A percentile compares a stretch with the other conserved stretches of the same genome.
These are phyloP conservation scores for Lyophyllum semitale DNA, from an alignment of 768 basidiomycete genomes.

Conservation along the genomic window DNA sequence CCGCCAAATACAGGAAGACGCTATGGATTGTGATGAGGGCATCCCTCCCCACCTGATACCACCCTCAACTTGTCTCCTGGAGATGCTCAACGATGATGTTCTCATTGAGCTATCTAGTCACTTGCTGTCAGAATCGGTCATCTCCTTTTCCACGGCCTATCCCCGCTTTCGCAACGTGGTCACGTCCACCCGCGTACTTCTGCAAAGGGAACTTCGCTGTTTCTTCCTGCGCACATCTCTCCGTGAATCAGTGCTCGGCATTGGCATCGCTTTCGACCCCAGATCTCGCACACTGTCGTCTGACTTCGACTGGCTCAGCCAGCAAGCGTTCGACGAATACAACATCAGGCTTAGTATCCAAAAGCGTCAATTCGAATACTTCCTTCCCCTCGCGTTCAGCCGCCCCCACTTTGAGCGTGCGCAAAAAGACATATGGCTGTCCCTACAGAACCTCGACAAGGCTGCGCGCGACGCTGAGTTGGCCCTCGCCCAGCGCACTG, in stretches of 20 bases:
- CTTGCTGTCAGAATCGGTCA: constrained; percentile 39
- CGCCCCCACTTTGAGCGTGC: constrained; percentile 38
- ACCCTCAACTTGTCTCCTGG: constrained; percentile 30
- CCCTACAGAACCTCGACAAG: constrained; percentile 31
- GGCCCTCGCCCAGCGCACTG: neutral
- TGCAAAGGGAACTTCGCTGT: constrained; percentile 43
- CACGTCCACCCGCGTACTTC: constrained; percentile 33
- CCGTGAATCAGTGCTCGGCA: constrained; percentile 40
- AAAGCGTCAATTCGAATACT: constrained; percentile 40
- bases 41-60: neutral
- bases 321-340: constrained; percentile 39
- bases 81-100: constrained; percentile 38
- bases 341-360: constrained; percentile 38
- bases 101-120: constrained; percentile 32
- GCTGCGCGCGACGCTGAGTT: constrained; percentile 30
- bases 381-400: constrained; percentile 47
- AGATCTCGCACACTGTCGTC: constrained; percentile 38
- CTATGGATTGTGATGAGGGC: neutral
- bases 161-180: constrained; percentile 38
- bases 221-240: constrained; percentile 45
- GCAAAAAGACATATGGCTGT: constrained; percentile 32
- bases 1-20: neutral
- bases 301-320: constrained; percentile 49
- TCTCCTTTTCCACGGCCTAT: constrained; percentile 39
- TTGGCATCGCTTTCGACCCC: constrained; percentile 32